Conservation (phyloP, 139 green algal genomes). For the Haematococcus sp. region DNA sequence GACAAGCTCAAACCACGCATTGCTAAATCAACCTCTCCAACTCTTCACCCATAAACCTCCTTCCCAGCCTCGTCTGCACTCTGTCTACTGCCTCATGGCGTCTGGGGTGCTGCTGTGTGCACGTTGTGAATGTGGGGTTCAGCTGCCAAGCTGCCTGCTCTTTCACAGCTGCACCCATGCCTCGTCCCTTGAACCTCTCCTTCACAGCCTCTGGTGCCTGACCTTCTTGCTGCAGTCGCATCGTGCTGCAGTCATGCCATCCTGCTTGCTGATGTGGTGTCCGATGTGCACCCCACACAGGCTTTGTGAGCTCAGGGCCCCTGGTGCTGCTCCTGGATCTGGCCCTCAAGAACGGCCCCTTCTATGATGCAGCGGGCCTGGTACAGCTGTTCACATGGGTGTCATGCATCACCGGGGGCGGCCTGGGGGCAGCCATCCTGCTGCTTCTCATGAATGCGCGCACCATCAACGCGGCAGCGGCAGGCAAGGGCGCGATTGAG, state of each 20-base stretch:
- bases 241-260: no score
- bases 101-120: background rate
- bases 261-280: no score
- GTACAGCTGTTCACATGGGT: conserved; percentile 27
- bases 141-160: background rate
- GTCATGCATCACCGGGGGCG: background rate
- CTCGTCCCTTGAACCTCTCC: background rate
- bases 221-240: no score
- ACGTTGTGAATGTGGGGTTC: background rate
- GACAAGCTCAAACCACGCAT: no score
- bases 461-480: no score
- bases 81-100: no score
- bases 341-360: conserved; percentile 35
- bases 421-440: conserved; percentile 5
- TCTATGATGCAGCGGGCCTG: conserved; percentile 24
- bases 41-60: no score
- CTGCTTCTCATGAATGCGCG: background rate
- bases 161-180: background rate
- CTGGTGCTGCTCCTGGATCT: conserved; percentile 50
- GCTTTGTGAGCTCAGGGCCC: conserved; percentile 49
- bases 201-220: no score
- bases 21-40: no score
- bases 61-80: no score
- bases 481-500: no score
- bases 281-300: no score